phyloP scores from a whole-genome alignment of 441 rosid species.

The Adansonia gregorii region DNA sequence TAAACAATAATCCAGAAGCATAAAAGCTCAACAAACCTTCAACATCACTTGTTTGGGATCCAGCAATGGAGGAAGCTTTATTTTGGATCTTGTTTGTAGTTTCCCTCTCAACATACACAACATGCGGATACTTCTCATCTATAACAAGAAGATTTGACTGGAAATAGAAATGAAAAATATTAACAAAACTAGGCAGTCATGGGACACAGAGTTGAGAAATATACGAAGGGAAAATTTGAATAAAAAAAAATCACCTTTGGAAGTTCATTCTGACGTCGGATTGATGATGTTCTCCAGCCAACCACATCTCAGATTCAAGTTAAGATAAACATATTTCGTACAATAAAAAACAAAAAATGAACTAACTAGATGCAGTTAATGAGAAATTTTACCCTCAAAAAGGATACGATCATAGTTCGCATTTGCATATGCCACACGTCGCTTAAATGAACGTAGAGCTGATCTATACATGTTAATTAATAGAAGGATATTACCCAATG shows the following conservation, averaged over 20 bases:
- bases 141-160: constrained; percentile 68
- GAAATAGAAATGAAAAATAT: constrained; percentile 33
- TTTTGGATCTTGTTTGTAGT: constrained; percentile 28
- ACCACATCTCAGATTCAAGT: constrained; percentile 66
- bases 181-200: background rate
- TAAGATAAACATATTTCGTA: constrained; percentile 39
- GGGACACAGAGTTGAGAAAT: background rate
- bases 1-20: constrained; percentile 16
- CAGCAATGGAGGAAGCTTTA: constrained; percentile 37
- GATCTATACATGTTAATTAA: constrained; percentile 60
- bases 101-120: constrained; percentile 58
- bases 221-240: background rate
- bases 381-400: constrained; percentile 23
- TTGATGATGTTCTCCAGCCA: constrained; percentile 97
- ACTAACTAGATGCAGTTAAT: constrained; percentile 22
- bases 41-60: constrained; percentile 50
- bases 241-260: constrained; percentile 54
- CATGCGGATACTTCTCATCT: constrained; percentile 81
- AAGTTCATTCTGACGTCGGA: constrained; percentile 81
- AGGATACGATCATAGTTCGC: constrained; percentile 91
- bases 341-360: constrained; percentile 22
- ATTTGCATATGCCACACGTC: constrained; percentile 91
- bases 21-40: constrained; percentile 61
- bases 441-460: constrained; percentile 79
- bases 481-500: constrained; percentile 29